These are phyloP conservation scores for Pseudocercospora ulei DNA, from an alignment of 2,329 filamentous ascomycete species.

Conservation along the genomic window DNA sequence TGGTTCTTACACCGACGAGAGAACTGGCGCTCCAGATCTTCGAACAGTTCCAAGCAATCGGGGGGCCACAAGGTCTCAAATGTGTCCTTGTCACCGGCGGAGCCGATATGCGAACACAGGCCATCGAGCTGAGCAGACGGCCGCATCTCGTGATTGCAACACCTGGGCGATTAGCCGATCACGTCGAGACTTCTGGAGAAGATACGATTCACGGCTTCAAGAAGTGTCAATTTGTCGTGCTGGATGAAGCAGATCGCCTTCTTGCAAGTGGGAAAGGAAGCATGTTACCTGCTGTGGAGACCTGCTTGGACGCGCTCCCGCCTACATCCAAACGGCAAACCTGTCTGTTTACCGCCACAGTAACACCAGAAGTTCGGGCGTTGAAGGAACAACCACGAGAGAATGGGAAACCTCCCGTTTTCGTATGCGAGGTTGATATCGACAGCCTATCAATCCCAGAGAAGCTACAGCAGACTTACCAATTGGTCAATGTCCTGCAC, in stretches of 20 bases:
- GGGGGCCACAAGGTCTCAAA: conserved; percentile 76
- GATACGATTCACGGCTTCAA: conserved; percentile 78
- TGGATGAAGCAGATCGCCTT: conserved; percentile 90
- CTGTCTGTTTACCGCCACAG: conserved; percentile 87
- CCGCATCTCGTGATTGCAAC: conserved; percentile 93
- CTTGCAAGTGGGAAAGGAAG: conserved; percentile 65
- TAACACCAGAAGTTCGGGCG: conserved; percentile 82
- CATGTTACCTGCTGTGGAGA: conserved; percentile 91
- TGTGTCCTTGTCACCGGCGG: conserved; percentile 84
- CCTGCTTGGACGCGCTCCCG: conserved; percentile 73
- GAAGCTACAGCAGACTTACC: conserved; percentile 71
- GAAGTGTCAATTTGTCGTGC: conserved; percentile 72
- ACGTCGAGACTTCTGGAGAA: conserved; percentile 80
- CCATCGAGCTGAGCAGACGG: conserved; percentile 66
- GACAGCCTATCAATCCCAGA: conserved; percentile 62
- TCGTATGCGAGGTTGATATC: conserved; percentile 80
- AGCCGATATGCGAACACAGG: conserved; percentile 83
- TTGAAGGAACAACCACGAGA: conserved; percentile 51
- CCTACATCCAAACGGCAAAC: conserved; percentile 73
- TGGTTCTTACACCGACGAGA: conserved; percentile 80
- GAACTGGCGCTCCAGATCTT: conserved; percentile 93
- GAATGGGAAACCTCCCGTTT: conserved; percentile 50
- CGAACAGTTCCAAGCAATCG: conserved; percentile 91
- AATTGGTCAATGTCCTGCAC: conserved; percentile 82
- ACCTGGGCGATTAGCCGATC: conserved; percentile 83